Evolutionary conservation across 805 yeast genomes (phyloP), one percentile per base, ranked within the genome.

Genomic region (Pichia rugopelliculosa): DNA sequence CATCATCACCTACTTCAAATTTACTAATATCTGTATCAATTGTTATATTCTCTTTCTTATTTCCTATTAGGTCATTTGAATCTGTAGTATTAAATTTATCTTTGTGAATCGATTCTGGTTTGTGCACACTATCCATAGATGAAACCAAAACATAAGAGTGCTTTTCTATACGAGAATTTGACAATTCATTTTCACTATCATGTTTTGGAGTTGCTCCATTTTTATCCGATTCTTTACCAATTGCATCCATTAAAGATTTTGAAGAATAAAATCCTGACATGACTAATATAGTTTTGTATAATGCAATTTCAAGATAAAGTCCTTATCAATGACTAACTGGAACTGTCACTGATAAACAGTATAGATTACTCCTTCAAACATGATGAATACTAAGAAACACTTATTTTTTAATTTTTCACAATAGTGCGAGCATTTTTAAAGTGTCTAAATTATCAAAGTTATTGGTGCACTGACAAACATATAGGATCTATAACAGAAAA

Each of bases 181-280:
- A 7, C 7, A 7, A 7, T 9, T 33, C 23, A 9, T 15, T 36
- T 11, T 37, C 37, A 26, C 13, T 38, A n/a, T n/a, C n/a, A n/a
- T n/a, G n/a, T 9, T 37, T 11, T 30, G 34, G 7, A 17, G 22
- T 27, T n/a, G n/a, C n/a, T 40, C 27, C 42, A 13, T 18, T 17
- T 40, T 40, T 40, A n/a, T 44, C 24, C 27, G 30, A 21, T 25
- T 11, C 15, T 17, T 39, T 22, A 18, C 47, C 47, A 39, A 45
- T 34, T 18, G 39, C 21, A n/a, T 34, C 33, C 33, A 45, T 18
- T 23, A 45, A 25, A 23, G 47, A 45, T 36, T 39, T 45, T 9
- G 47, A 45, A 1, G 47, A 45, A 25, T 33, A 45, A 30, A 15
- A 30, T 15, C 34, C 18, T 5, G 34, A 30, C 34, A 30, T 30